Percentiles rank a stretch among this genome's conserved stretches.
phyloP scores from a whole-genome alignment of 805 yeast genomes.

The Candida piceae region DNA sequence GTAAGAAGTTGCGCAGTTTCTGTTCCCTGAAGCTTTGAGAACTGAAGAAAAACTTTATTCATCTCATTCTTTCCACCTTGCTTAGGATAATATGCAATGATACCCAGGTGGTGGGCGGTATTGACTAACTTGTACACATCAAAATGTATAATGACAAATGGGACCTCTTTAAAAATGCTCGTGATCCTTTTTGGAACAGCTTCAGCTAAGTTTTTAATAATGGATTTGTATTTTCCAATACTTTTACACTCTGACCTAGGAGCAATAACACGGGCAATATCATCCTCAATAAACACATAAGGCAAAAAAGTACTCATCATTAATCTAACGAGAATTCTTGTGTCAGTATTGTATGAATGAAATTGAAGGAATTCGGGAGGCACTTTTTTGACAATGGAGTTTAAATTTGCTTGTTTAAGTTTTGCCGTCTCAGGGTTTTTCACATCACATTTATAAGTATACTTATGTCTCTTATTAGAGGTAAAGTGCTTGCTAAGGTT shows the following conservation, averaged over 20 bases:
- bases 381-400: background rate
- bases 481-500: too few species aligned
- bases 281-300: background rate
- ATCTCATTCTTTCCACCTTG: background rate
- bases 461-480: too few species aligned
- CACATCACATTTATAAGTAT: too few species aligned
- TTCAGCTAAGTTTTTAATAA: background rate
- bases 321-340: background rate
- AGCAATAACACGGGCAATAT: background rate
- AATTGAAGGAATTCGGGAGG: background rate
- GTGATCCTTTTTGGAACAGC: background rate
- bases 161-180: background rate
- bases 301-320: background rate
- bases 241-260: background rate
- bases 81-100: background rate
- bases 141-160: background rate
- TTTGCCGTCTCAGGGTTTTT: too few species aligned
- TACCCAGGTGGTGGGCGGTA: background rate
- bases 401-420: background rate
- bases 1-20: background rate
- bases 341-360: background rate
- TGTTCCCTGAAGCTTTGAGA: background rate
- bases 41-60: background rate
- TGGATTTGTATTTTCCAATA: too few species aligned
- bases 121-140: background rate